Base-by-base conservation (phyloP, 148 eudicot species). In the Mesembryanthemum crystallinum region DNA sequence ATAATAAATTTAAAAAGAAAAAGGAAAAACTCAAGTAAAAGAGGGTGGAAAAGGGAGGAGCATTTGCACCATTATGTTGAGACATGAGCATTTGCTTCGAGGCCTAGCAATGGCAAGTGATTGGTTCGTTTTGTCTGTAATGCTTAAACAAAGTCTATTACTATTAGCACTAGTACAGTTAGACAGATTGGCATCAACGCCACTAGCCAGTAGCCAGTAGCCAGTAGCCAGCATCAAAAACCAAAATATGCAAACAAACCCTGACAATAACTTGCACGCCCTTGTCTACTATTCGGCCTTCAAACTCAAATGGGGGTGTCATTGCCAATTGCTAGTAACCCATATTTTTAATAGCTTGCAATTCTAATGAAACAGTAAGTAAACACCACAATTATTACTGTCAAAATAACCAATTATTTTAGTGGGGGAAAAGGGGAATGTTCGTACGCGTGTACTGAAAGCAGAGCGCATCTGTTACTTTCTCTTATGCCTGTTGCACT, bases 201-300 rank as follows among this genome's bases (percentile, higher is more conserved):
- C 75, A 59, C 20, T 73, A 37, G 54, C 64, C 39, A 9, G 13
- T 52, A 51, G 45, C 27, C 27, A 57, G 61, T 73, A 37, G 54
- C 64, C 39, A 9, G 13, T 52, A 51, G 45, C 27, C 27, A 57
- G 61, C 61, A 57, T 57, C 61, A 57, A 57, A 57, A n/a, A n/a
- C 39, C 39, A 2, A 35, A 35, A 35, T 35, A 66, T 55, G 29
- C 43, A 55, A 63, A 60, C 68, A 79, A 79, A 69, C 45, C 54
- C 74, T 79, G 82, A 69, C 82, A 79, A 13, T 8, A 27, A 27
- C n/a, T 68, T 35, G 78, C 78, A 79, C 78, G 82, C 80, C 62
- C 45, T 29, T 64, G 64, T 21, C 30, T 17, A 64, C 14, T 47
- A 51, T 58, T 54, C 28, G 45, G 49, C 32, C 51, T 35, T 69